Conservation (phyloP, 2,329 filamentous ascomycete species). For the Parascedosporium putredinis region DNA sequence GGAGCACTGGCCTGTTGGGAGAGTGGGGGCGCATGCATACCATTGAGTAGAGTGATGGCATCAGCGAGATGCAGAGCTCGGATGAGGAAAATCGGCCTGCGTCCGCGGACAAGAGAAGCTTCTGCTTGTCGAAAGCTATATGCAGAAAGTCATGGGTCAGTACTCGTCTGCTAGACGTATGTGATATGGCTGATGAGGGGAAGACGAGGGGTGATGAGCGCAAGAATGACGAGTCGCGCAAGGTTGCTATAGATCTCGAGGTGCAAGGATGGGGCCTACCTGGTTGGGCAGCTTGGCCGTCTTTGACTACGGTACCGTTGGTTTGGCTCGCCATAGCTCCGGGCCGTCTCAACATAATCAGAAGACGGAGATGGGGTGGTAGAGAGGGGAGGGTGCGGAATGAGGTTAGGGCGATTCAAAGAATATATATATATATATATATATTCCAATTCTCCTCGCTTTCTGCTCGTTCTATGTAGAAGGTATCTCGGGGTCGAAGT, state of each 20-base stretch:
- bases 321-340: slow-evolving; percentile 1
- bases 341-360: slow-evolving; percentile 4
- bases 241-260: no score
- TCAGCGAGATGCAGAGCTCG: slow-evolving; percentile 68
- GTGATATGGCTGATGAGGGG: no score
- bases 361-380: background rate
- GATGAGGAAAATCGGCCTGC: slow-evolving; percentile 64
- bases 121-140: slow-evolving; percentile 62
- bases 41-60: slow-evolving; percentile 73
- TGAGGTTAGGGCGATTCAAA: background rate
- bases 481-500: background rate
- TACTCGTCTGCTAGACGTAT: background rate
- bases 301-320: background rate
- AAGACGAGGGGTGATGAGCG: no score
- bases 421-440: background rate
- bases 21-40: slow-evolving; percentile 28
- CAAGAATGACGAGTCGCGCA: no score
- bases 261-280: background rate
- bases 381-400: background rate
- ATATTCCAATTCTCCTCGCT: background rate
- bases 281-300: background rate
- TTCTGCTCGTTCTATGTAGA: no score
- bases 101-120: slow-evolving; percentile 57
- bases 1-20: background rate
- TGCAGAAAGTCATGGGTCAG: background rate